These are phyloP conservation scores for Coprinopsis strossmayeri DNA, from an alignment of 768 basidiomycete genomes.

Conservation along the genomic window DNA sequence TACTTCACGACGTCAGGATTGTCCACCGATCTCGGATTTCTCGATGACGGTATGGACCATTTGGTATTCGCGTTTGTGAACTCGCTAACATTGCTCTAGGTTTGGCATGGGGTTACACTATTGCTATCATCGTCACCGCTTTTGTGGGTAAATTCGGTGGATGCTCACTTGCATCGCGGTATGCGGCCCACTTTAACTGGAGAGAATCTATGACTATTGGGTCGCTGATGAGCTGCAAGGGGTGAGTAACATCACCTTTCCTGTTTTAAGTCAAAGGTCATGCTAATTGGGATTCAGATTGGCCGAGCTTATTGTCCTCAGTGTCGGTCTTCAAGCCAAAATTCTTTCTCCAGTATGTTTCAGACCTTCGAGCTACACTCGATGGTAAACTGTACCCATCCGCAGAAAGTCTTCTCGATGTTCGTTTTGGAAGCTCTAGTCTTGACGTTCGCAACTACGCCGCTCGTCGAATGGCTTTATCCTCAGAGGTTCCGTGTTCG, in stretches of 20 bases:
- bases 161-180: slow-evolving; percentile 63
- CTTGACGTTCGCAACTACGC: slow-evolving; percentile 84
- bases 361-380: not conserved
- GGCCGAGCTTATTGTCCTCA: slow-evolving; percentile 92
- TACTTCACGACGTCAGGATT: slow-evolving; percentile 93
- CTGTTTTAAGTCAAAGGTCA: not conserved
- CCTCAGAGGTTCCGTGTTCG: slow-evolving; percentile 55
- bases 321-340: slow-evolving; percentile 79
- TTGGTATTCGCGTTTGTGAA: not conserved
- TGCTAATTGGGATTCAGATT: slow-evolving; percentile 35
- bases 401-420: slow-evolving; percentile 88
- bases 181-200: slow-evolving; percentile 66
- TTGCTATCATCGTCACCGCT: slow-evolving; percentile 71
- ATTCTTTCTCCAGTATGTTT: slow-evolving; percentile 53
- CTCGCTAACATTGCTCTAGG: not conserved
- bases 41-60: slow-evolving; percentile 53
- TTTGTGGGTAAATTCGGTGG: slow-evolving; percentile 89
- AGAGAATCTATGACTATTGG: slow-evolving; percentile 84
- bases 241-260: slow-evolving; percentile 43
- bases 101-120: slow-evolving; percentile 83
- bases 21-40: slow-evolving; percentile 78
- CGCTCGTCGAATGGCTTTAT: slow-evolving; percentile 60
- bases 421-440: slow-evolving; percentile 83
- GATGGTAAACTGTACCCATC: not conserved
- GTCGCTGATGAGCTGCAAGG: slow-evolving; percentile 93